Evolutionary conservation across 331 rosid genomes (phyloP).

Genomic region (Arachis monticola): DNA sequence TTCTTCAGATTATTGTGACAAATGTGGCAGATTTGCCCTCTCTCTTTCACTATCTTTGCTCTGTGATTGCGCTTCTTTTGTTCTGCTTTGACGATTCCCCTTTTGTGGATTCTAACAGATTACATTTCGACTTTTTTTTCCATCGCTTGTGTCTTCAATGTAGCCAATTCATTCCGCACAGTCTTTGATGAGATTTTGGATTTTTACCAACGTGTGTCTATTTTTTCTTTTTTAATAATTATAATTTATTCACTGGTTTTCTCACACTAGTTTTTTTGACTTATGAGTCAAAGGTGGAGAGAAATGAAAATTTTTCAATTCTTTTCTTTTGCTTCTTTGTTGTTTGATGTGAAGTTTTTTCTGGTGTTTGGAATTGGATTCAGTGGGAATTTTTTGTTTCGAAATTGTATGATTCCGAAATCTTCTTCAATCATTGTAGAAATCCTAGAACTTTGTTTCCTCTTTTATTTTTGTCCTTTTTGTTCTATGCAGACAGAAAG

Average conservation of each 20-base stretch:
- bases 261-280: neutral
- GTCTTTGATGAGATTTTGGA: constrained; percentile 10
- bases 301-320: constrained; percentile 30
- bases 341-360: neutral
- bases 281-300: neutral
- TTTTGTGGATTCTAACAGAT: constrained; percentile 15
- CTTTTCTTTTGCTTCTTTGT: neutral
- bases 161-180: neutral
- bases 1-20: constrained; percentile 11
- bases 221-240: constrained; percentile 1
- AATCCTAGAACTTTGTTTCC: constrained; percentile 6
- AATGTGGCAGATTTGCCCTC: constrained; percentile 46
- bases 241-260: constrained; percentile 10
- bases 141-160: constrained; percentile 7
- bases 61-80: neutral
- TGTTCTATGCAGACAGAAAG: neutral
- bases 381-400: too few relatives aligned
- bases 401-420: too few relatives aligned
- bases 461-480: constrained; percentile 3
- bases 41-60: neutral
- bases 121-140: constrained; percentile 14
- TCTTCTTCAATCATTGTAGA: neutral
- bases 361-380: neutral
- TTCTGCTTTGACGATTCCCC: constrained; percentile 16
- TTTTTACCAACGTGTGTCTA: neutral